Evolutionary conservation across 331 rosid genomes (phyloP), one percentile per base, ranked within the genome.

Genomic region (Acacia pycnantha): DNA sequence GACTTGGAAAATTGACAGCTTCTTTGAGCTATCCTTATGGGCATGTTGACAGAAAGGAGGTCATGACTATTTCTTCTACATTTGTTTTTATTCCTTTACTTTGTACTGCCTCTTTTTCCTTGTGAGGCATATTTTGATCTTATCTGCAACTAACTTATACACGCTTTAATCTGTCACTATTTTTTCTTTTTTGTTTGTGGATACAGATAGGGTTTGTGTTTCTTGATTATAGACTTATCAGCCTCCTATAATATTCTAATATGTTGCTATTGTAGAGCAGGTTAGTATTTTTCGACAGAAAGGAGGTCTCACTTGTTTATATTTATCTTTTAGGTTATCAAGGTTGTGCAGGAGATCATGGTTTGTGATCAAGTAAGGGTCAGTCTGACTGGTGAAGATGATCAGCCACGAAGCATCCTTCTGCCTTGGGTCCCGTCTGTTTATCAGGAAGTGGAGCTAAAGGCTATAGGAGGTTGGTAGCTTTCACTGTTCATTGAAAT

Each of bases 391-490:
- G 85, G 82, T 75, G 82, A 85, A 82, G 88, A 66, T 83, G 85
- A 71, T 61, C 56, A 50, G 46, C 54, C 82, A 37, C 84, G 72
- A 83, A 82, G 83, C 77, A 88, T 95, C 82, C 82, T 90, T 61
- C 89, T 93, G 73, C 99, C 99, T 8, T 95, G 99, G 99, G 89
- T 86, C 79, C 93, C 96, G 61, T 84, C 85, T 89, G 89, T 92
- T 85, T 88, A 83, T 89, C 99, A 95, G 88, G 99, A 90, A 88
- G 88, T 84, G 79, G 89, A 90, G 84, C 93, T 90, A 64, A 88
- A 84, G 86, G 99, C 91, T 82, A 50, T 79, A 35, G 99, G 99
- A 90, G 99, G 99, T 95, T 61, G 78, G 90, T 78, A 41, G 83
- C 79, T 61, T 88, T 87, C 76, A 73, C 83, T 81, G 54, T 76